Base-by-base conservation (phyloP, 2,329 filamentous ascomycete genomes). In the Fusarium pilosicola region DNA sequence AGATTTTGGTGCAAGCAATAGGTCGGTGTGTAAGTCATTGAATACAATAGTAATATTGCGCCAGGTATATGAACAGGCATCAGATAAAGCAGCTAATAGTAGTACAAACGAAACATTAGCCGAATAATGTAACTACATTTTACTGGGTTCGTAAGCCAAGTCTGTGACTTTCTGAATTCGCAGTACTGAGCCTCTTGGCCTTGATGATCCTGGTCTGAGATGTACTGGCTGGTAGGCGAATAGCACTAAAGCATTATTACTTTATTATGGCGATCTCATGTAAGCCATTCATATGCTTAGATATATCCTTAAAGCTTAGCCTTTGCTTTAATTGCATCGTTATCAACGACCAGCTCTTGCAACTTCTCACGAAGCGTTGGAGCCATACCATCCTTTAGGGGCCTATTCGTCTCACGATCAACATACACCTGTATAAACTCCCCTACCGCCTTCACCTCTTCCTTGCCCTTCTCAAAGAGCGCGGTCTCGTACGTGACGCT, bases 401-500 rank as follows among this genome's bases (percentile, higher is more conserved):
- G 93, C 68, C 91, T 88, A 74, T 92, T 90, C 22, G 89, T 92
- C 42, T 87, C 87, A 58, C 93, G 88, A 67, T 95, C 90, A n/a
- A 97, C 93, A 84, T 96, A 97, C 17, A 97, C 94, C 80, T 97
- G 95, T 20, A 94, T 88, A 79, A 96, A 95, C 76, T 93, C 92
- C 3, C 95, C 95, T 2, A 97, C 94, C 17, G 94, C 94, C 79
- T 93, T 83, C 15, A 96, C 94, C 26, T 88, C 85, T 3, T 94
- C 90, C 6, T 91, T 84, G 0, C 92, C 94, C 68, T 89, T 87
- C 79, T 94, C 91, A 78, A 98, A 98, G 3, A 98, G 87, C 1
- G 91, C 96, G 66, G 97, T 90, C 80, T 98, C 96, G 79, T 97
- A 98, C 18, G 91, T 93, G 14, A 97, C 95, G 78, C 94, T 97